Conservation (phyloP, 148 eudicot species). For the Camellia sinensis region DNA sequence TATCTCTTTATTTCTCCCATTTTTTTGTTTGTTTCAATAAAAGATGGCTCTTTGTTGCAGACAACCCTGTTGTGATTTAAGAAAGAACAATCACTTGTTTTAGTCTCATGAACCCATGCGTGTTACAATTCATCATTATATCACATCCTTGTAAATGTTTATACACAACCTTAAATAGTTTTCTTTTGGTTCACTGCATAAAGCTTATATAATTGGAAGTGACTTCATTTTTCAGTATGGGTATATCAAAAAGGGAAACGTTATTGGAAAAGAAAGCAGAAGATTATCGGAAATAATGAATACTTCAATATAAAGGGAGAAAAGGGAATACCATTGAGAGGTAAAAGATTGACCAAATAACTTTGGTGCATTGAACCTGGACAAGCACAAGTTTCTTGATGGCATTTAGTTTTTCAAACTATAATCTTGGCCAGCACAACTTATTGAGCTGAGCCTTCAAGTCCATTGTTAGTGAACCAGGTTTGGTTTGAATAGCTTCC, state of each 20-base stretch:
- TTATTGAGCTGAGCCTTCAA: not conserved
- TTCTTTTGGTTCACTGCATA: not conserved
- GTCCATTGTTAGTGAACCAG: not conserved
- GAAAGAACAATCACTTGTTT: not conserved
- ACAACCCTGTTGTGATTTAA: not conserved
- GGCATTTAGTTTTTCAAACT: not conserved
- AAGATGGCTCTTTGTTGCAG: not conserved
- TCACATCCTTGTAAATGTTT: not conserved
- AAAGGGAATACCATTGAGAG: not conserved
- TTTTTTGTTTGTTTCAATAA: constrained; percentile 14
- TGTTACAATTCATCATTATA: not conserved
- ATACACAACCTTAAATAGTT: not conserved
- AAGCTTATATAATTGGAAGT: not conserved
- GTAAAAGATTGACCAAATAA: not conserved
- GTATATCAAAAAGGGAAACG: not conserved
- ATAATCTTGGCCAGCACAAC: not conserved
- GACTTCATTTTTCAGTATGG: not conserved
- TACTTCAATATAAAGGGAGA: too few relatives aligned
- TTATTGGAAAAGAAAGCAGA: too few relatives aligned
- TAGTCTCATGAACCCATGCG: not conserved
- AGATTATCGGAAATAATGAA: not conserved
- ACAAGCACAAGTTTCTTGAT: not conserved
- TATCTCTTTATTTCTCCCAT: too few relatives aligned
- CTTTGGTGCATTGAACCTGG: not conserved
- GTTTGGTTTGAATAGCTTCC: not conserved